These are phyloP conservation scores for Anthostomella pinea DNA, from an alignment of 2,329 filamentous ascomycete genomes.

Conservation along the genomic window DNA sequence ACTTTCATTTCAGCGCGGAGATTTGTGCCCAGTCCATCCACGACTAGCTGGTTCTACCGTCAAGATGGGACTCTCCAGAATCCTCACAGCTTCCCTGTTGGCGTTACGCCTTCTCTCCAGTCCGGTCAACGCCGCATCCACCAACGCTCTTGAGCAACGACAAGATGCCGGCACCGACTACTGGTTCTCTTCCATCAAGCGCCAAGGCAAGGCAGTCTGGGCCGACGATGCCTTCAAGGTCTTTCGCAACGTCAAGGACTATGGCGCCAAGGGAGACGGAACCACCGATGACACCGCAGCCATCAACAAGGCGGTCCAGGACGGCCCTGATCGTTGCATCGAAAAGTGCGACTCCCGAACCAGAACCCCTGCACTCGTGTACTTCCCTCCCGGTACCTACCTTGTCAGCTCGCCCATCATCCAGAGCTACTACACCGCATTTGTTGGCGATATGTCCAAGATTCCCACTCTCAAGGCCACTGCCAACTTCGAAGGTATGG, in stretches of 20 bases:
- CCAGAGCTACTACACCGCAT: conserved; percentile 90
- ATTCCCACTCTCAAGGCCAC: conserved; percentile 74
- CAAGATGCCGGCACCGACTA: conserved; percentile 48
- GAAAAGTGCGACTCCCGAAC: conserved; percentile 80
- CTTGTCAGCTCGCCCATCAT: conserved; percentile 74
- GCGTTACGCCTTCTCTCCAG: conserved; percentile 25
- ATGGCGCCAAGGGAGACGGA: conserved; percentile 66
- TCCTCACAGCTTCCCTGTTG: conserved; percentile 26
- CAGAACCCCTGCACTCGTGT: conserved; percentile 79
- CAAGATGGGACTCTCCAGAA: conserved; percentile 32
- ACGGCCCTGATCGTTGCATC: conserved; percentile 72
- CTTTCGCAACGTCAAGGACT: conserved; percentile 75
- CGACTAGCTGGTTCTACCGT: conserved; percentile 30
- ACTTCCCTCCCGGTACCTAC: conserved; percentile 89
- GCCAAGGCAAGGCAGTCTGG: conserved; percentile 67
- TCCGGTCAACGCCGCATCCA: conserved; percentile 17
- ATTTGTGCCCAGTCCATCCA: conserved; percentile 18
- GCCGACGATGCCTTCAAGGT: conserved; percentile 61
- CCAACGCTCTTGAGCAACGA: conserved; percentile 20
- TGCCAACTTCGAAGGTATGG: conserved; percentile 75
- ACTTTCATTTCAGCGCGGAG: conserved; percentile 17
- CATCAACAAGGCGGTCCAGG: conserved; percentile 79
- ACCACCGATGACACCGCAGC: conserved; percentile 79
- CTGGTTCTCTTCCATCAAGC: conserved; percentile 70
- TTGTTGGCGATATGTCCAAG: conserved; percentile 75